These are phyloP conservation scores for Bathelium albidoporum DNA, from an alignment of 495 filamentous ascomycete genomes.

Conservation along the genomic window DNA sequence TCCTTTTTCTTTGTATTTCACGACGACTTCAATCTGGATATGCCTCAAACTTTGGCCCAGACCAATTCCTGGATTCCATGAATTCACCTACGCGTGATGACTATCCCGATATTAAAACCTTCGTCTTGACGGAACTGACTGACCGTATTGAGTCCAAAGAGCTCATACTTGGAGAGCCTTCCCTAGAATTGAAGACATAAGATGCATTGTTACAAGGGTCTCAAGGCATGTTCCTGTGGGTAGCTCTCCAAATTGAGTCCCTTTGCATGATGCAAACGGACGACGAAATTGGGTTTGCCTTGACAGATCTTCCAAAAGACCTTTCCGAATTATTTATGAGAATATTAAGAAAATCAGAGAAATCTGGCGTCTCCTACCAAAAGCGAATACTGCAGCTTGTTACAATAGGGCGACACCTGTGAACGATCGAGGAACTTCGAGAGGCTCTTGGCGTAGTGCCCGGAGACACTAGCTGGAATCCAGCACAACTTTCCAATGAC, in stretches of 20 bases:
- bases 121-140: slow-evolving; percentile 31
- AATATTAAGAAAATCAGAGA: slow-evolving; percentile 28
- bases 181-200: slow-evolving; percentile 30
- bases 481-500: slow-evolving; percentile 29
- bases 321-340: slow-evolving; percentile 34
- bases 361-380: neutral
- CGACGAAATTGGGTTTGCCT: slow-evolving; percentile 30
- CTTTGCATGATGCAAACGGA: slow-evolving; percentile 35
- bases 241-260: slow-evolving; percentile 34
- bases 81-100: slow-evolving; percentile 28
- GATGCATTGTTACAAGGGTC: slow-evolving; percentile 26
- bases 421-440: slow-evolving; percentile 35
- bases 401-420: slow-evolving; percentile 26
- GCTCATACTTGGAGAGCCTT: slow-evolving; percentile 30
- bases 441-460: slow-evolving; percentile 35
- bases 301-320: slow-evolving; percentile 34
- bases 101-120: slow-evolving; percentile 34
- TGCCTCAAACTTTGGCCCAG: neutral
- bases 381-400: slow-evolving; percentile 28
- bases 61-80: slow-evolving; percentile 11
- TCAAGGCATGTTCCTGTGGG: slow-evolving; percentile 42
- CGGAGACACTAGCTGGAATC: slow-evolving; percentile 30
- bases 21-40: neutral
- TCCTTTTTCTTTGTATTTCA: neutral
- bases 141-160: slow-evolving; percentile 23